Evolutionary conservation across 768 basidiomycete species (phyloP), one percentile per base, ranked within the genome.

Genomic region (Calocera viscosa): DNA sequence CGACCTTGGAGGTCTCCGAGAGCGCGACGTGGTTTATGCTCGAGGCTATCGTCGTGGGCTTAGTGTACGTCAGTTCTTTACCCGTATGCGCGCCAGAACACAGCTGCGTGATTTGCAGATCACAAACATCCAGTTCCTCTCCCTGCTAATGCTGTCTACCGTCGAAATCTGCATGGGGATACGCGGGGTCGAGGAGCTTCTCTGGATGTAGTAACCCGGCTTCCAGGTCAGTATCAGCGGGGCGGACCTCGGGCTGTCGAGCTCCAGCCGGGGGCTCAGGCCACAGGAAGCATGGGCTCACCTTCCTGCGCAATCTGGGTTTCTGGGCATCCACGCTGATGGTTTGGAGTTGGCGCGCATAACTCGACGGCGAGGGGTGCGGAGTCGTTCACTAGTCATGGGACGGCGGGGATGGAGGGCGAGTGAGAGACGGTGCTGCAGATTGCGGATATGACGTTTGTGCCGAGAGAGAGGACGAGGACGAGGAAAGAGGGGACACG

Each of bases 41-140:
- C 83, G 91, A 91, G 70, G 91, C 91, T 0, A 82, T 90, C 0
- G 89, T 88, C 1, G 88, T 88, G 0, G 88, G 85, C 11, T 77
- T 94, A 60, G 89, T 92, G 94, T 91, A 68, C 67, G 83, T 78
- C 35, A 11, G 33, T 49, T 64, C 47, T 39, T 12, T 30, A 17
- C 65, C 34, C 11, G 8, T 65, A 22, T 22, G 35, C 14, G 28
- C 30, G 32, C 30, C 41, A 24, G 28, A 17, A 22, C 14, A n/a
- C 38, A 40, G n/a, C 68, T 39, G 16, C 65, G 8, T n/a, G 14
- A 8, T 32, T 41, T 64, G 28, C 73, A 97, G 92, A 89, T 93
- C 64, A 95, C 96, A 0, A 94, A 98, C 74, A 96, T 99, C 64
- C 96, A 98, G 75, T 97, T 98, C 76, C 81, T 99, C 65, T 95